Percentiles rank a stretch among this genome's conserved stretches.
phyloP scores from a whole-genome alignment of 78 protist species.

The Cavenderia fasciculata region DNA sequence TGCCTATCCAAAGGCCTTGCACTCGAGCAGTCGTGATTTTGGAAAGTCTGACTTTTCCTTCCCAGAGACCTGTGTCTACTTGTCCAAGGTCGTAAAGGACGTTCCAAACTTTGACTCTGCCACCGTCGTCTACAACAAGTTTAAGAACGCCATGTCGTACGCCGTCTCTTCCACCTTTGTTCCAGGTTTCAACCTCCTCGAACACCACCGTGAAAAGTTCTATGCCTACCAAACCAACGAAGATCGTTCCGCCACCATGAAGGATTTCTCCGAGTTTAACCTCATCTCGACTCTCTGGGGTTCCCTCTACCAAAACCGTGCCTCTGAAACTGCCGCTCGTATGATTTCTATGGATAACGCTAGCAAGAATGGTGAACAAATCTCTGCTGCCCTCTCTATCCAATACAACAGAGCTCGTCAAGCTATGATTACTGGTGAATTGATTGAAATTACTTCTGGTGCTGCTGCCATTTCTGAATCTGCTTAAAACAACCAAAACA shows the following conservation, averaged over 20 bases:
- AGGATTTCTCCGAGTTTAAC: slow-evolving; percentile 72
- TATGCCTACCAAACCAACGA: slow-evolving; percentile 39
- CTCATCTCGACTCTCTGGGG: slow-evolving; percentile 45
- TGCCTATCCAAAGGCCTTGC: background rate
- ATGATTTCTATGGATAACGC: slow-evolving; percentile 78
- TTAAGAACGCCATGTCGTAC: slow-evolving; percentile 71
- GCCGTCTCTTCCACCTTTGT: slow-evolving; percentile 15
- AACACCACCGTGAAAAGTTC: slow-evolving; percentile 60
- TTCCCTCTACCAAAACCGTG: slow-evolving; percentile 68
- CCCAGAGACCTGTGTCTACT: slow-evolving; percentile 42
- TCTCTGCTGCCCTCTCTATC: slow-evolving; percentile 54
- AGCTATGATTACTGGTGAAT: slow-evolving; percentile 71
- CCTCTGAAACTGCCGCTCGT: slow-evolving; percentile 72
- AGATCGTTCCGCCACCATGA: slow-evolving; percentile 70
- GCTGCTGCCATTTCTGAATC: slow-evolving; percentile 83
- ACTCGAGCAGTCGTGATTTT: slow-evolving; percentile 40
- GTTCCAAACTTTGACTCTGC: slow-evolving; percentile 59
- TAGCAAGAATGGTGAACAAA: slow-evolving; percentile 76
- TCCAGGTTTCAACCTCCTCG: slow-evolving; percentile 72
- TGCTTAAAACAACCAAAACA: too few relatives aligned
- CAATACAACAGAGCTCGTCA: slow-evolving; percentile 79
- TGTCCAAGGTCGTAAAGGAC: slow-evolving; percentile 11
- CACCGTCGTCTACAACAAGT: slow-evolving; percentile 63
- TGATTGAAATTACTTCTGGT: slow-evolving; percentile 74
- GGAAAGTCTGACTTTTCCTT: slow-evolving; percentile 57